phyloP scores from a whole-genome alignment of 2,329 filamentous ascomycete species.

The Aspergillus pseudoviridinutans region DNA sequence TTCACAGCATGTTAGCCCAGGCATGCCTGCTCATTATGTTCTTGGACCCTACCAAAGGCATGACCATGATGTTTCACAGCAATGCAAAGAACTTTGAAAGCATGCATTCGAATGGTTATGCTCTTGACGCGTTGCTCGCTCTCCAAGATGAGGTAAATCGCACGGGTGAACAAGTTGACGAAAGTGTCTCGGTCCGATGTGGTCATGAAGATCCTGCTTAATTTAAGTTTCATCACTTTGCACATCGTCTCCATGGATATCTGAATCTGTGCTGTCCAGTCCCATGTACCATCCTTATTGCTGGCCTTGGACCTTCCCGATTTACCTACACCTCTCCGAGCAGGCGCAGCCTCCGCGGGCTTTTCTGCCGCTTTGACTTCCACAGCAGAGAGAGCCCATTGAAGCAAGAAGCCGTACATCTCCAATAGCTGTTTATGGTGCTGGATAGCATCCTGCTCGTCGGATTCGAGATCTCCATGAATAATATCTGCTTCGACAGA shows the following conservation, averaged over 20 bases:
- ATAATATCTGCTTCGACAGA: constrained; percentile 81
- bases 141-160: constrained; percentile 90
- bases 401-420: constrained; percentile 87
- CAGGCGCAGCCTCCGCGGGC: constrained; percentile 65
- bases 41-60: constrained; percentile 66
- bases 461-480: constrained; percentile 80
- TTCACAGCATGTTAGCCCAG: constrained; percentile 37
- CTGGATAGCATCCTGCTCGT: constrained; percentile 81
- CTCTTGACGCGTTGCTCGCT: constrained; percentile 90
- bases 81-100: constrained; percentile 93
- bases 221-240: constrained; percentile 88
- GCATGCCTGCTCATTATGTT: background rate
- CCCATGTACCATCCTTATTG: constrained; percentile 76
- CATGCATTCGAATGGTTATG: constrained; percentile 88
- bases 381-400: constrained; percentile 93
- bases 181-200: constrained; percentile 97
- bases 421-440: constrained; percentile 91
- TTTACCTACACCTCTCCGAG: constrained; percentile 70
- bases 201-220: constrained; percentile 89
- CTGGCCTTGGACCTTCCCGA: constrained; percentile 65
- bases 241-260: constrained; percentile 89
- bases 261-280: constrained; percentile 83
- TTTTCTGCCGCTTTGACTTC: constrained; percentile 93
- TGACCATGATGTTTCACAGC: constrained; percentile 97
- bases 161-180: constrained; percentile 83